Evolutionary conservation across 768 basidiomycete genomes (phyloP), one percentile per base, ranked within the genome.

Genomic region (Rhodocollybia butyracea): DNA sequence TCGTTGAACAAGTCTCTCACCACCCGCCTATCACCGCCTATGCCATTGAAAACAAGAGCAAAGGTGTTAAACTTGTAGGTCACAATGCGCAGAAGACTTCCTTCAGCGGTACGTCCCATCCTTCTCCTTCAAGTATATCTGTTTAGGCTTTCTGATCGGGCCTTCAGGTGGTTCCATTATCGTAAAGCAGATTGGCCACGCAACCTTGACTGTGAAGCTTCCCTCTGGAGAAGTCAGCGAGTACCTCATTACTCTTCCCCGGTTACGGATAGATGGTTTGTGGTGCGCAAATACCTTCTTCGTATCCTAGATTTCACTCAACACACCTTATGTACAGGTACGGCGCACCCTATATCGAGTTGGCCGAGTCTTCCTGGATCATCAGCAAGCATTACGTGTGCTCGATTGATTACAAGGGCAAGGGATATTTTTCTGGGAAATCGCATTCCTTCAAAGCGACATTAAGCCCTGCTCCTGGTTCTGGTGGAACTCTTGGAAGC

Each of bases 101-200:
- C 54, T 98, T 98, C 76, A 89, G 86, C 55, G 83, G 88, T 84
- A 50, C 76, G 4, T 22, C 13, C 24, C 6, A n/a, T 17, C 51
- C 15, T 22, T 19, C 22, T 32, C 3, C 3, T 22, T 10, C 19
- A 3, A 15, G 12, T n/a, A 29, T 29, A 11, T 5, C 12, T 19
- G 19, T 7, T 41, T 50, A 1, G 42, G 22, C 27, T 8, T 19
- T 42, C n/a, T n/a, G n/a, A n/a, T n/a, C n/a, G 30, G 5, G 2
- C 17, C 36, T 21, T 42, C 63, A 85, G 84, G 76, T 58, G 86
- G 86, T 19, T 82, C 83, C 47, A 87, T 89, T 60, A 85, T 84
- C 70, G 96, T 99, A 51, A 94, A 91, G 71, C 96, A 99, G 70
- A 89, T 96, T 61, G 96, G 96, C 1, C 96, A 98, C 64, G 96